Conservation (phyloP, 805 yeast species). For the Saturnispora galanensis region DNA sequence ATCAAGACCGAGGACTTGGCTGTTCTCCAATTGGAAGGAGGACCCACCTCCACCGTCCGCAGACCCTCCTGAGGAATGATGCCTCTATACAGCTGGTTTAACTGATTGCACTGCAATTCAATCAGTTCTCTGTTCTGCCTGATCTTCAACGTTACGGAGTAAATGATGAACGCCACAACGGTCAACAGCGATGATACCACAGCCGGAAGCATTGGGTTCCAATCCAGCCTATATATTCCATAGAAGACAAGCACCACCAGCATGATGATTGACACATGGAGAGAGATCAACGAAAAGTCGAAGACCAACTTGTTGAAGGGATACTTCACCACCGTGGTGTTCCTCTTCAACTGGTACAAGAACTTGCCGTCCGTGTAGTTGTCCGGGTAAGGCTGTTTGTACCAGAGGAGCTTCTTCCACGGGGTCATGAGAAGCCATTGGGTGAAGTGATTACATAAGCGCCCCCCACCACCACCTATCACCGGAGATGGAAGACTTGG, state of each 20-base stretch:
- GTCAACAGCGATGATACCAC: constrained; percentile 27
- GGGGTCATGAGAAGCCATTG: neutral
- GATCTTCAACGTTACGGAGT: constrained; percentile 22
- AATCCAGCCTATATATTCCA: constrained; percentile 40
- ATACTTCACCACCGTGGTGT: constrained; percentile 63
- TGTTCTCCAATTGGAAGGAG: constrained; percentile 25
- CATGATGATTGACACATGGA: constrained; percentile 56
- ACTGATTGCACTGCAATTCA: constrained; percentile 20
- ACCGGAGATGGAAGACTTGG: constrained; percentile 1
- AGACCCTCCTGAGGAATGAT: neutral
- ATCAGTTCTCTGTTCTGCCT: constrained; percentile 24
- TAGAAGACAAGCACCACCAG: constrained; percentile 60
- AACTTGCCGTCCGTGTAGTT: constrained; percentile 80
- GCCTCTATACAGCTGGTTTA: constrained; percentile 17
- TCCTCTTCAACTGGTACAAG: constrained; percentile 67
- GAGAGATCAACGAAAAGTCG: constrained; percentile 60
- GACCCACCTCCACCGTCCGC: constrained; percentile 9
- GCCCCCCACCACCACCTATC: neutral
- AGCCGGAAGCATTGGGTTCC: constrained; percentile 42
- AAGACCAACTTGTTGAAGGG: constrained; percentile 52
- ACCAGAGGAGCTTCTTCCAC: constrained; percentile 84
- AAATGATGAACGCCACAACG: constrained; percentile 28
- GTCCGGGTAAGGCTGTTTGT: constrained; percentile 80
- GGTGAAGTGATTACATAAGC: too few relatives aligned
- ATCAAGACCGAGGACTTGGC: constrained; percentile 63